Evolutionary conservation across 805 yeast genomes (phyloP).

Genomic region (Yarrowia sp.): DNA sequence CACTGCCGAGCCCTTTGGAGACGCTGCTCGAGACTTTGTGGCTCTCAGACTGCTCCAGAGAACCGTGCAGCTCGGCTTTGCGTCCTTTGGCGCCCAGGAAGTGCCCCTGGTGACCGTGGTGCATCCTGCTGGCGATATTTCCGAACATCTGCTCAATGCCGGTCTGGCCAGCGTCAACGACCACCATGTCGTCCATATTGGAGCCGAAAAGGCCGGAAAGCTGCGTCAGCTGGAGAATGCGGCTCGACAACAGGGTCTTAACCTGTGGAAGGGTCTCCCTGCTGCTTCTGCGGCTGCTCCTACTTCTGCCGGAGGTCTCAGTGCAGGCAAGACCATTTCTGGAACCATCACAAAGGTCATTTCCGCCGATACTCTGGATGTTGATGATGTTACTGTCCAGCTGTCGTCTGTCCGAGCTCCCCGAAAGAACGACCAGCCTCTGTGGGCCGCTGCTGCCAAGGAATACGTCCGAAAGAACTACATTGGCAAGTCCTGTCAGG

Average conservation of each 20-base stretch:
- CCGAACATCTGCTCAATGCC: slow-evolving; percentile 58
- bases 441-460: slow-evolving; percentile 60
- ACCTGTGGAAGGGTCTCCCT: slow-evolving; percentile 50
- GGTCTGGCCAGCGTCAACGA: slow-evolving; percentile 77
- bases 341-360: slow-evolving; percentile 60
- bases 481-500: slow-evolving; percentile 67
- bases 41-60: slow-evolving; percentile 62
- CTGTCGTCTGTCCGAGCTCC: slow-evolving; percentile 76
- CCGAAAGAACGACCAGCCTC: slow-evolving; percentile 55
- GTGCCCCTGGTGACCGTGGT: slow-evolving; percentile 46
- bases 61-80: slow-evolving; percentile 51
- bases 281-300: slow-evolving; percentile 33
- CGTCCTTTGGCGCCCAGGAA: slow-evolving; percentile 57
- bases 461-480: slow-evolving; percentile 67
- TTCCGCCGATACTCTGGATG: slow-evolving; percentile 61
- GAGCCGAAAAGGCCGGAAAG: slow-evolving; percentile 57
- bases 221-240: slow-evolving; percentile 62
- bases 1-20: slow-evolving; percentile 55
- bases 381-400: slow-evolving; percentile 61
- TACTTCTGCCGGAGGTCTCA: slow-evolving; percentile 40
- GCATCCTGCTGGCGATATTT: slow-evolving; percentile 77
- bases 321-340: slow-evolving; percentile 40
- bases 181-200: slow-evolving; percentile 71
- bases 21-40: slow-evolving; percentile 61
- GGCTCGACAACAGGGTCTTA: slow-evolving; percentile 55